phyloP scores from a whole-genome alignment of 2,329 filamentous ascomycete genomes.

The Tolypocladium pustulatum region DNA sequence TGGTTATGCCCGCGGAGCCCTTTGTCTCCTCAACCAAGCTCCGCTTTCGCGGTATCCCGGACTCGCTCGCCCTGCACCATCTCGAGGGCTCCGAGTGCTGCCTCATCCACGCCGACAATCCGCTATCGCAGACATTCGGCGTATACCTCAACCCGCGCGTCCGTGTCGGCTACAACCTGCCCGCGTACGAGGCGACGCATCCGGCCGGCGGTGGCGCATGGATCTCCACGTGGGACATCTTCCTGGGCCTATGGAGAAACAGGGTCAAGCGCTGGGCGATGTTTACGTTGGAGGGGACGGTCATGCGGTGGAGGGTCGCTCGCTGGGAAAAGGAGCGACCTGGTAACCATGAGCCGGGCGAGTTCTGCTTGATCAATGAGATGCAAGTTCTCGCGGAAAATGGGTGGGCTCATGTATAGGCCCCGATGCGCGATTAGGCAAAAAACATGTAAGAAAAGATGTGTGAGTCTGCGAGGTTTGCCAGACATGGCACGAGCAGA shows the following conservation, averaged over 20 bases:
- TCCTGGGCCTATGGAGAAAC: constrained; percentile 49
- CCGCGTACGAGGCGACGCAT: constrained; percentile 41
- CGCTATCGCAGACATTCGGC: constrained; percentile 37
- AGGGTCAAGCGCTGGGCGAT: constrained; percentile 34
- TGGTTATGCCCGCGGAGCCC: constrained; percentile 41
- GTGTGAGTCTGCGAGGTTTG: too few species aligned
- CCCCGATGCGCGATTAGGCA: neutral
- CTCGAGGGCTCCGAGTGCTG: constrained; percentile 75
- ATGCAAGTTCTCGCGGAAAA: constrained; percentile 48
- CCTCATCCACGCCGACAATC: constrained; percentile 64
- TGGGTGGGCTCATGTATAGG: constrained; percentile 47
- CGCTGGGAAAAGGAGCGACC: constrained; percentile 25
- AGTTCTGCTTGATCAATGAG: constrained; percentile 47
- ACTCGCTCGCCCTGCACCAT: constrained; percentile 50
- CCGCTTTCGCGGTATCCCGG: constrained; percentile 53
- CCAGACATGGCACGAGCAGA: too few species aligned
- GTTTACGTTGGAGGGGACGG: constrained; percentile 17
- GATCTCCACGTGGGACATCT: constrained; percentile 35
- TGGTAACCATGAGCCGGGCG: constrained; percentile 31
- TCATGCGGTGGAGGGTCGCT: constrained; percentile 25
- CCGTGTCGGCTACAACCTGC: constrained; percentile 51
- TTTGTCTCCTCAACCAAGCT: constrained; percentile 38
- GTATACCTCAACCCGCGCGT: constrained; percentile 62
- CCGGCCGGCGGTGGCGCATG: constrained; percentile 23
- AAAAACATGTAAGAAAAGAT: neutral